Conservation (phyloP, 2,329 filamentous ascomycete genomes). For the Epichloe sibirici region DNA sequence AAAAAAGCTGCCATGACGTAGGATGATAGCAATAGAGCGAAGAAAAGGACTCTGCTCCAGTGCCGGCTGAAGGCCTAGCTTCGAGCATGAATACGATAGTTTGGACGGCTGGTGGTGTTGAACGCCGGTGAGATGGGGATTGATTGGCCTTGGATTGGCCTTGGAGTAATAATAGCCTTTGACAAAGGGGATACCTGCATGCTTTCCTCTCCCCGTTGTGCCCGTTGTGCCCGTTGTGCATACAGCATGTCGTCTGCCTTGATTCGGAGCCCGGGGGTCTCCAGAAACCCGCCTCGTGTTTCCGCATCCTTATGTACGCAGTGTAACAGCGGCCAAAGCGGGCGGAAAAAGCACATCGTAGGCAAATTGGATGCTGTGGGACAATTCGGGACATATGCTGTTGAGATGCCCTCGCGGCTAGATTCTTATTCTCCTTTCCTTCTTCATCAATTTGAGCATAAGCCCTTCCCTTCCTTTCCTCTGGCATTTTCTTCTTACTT, state of each 20-base stretch:
- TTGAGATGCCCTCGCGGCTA: background rate
- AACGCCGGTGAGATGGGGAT: background rate
- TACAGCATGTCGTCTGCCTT: background rate
- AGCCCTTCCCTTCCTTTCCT: too few species aligned
- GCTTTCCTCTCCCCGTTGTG: background rate
- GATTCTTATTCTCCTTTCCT: background rate
- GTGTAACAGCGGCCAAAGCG: conserved; percentile 4
- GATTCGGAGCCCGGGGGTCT: background rate
- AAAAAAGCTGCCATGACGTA: background rate
- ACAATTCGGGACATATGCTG: background rate
- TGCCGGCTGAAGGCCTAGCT: too few species aligned
- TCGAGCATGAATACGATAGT: too few species aligned
- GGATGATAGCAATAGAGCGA: too few species aligned
- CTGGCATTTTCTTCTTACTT: too few species aligned
- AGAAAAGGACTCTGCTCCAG: too few species aligned
- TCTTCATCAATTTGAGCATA: too few species aligned
- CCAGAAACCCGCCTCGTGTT: background rate
- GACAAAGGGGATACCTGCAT: background rate
- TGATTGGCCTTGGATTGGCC: background rate
- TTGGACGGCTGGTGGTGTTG: background rate
- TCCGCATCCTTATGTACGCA: background rate
- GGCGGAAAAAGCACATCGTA: background rate
- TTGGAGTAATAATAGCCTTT: background rate
- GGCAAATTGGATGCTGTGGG: background rate
- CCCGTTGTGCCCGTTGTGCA: background rate